Base-by-base conservation (phyloP, 2,329 filamentous ascomycete species). In the Colletotrichum sp. region DNA sequence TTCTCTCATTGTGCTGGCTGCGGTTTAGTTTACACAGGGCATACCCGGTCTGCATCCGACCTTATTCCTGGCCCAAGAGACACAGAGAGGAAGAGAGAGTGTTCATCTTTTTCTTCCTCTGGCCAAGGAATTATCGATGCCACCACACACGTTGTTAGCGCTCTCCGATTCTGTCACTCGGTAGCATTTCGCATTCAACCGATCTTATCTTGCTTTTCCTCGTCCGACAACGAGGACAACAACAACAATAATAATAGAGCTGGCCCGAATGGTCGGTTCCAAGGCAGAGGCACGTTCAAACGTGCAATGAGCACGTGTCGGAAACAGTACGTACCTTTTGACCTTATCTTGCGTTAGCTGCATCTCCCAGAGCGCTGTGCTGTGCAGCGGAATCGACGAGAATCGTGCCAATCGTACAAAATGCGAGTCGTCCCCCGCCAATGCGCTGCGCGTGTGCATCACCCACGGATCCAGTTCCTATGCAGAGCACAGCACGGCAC, bases 261-360 rank as follows among this genome's bases (percentile, higher is more conserved):
- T 27, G n/a, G 61, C 29, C 32, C 39, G 30, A 19, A 69, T 61
- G 32, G 62, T 25, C 62, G 62, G 39, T 39, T 71, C 32, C 27
- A 64, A 36, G 59, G 68, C 66, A 62, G 19, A 32, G 27, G 63
- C 55, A 59, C 55, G 62, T 64, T 36, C 62, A 64, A 72, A 75
- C 72, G 73, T 72, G 73, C 73, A 68, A 59, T 16, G 73, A 72
- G 73, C 73, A 73, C 70, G 73, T 76, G 73, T 44, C 30, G 59
- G 59, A 1, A 7, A 4, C 1, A 36, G 65, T 69, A 73, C 65
- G 57, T 73, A 70, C 55, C 52, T 9, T 8, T 30, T 52, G 25
- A 49, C 64, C 57, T 63, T 55, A 57, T 52, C 44, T 69, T 49
- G 12, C 73, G 6, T 73, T 69, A 65, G 72, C 67, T 65, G 68